Percentiles rank a stretch among this genome's conserved stretches.
These are phyloP conservation scores for Annulohypoxylon nitens DNA, from an alignment of 495 filamentous ascomycete species.

Conservation along the genomic window DNA sequence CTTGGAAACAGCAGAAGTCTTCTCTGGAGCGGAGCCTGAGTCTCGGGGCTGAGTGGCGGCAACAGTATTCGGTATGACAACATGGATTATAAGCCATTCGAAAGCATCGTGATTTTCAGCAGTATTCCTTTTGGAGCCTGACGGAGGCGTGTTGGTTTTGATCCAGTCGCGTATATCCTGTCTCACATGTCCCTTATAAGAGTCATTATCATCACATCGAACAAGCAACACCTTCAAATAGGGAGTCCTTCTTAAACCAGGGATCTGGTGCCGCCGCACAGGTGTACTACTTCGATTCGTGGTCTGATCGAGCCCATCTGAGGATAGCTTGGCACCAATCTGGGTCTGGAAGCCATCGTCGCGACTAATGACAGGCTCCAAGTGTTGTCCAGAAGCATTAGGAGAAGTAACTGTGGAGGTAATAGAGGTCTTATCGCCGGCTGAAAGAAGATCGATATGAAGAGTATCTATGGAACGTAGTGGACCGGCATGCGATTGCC, in stretches of 20 bases:
- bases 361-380: slow-evolving; percentile 56
- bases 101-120: slow-evolving; percentile 92
- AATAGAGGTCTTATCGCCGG: slow-evolving; percentile 55
- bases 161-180: slow-evolving; percentile 92
- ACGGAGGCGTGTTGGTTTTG: slow-evolving; percentile 73
- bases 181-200: slow-evolving; percentile 83
- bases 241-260: slow-evolving; percentile 90
- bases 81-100: slow-evolving; percentile 95
- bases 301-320: slow-evolving; percentile 53
- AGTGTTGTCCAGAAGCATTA: slow-evolving; percentile 53
- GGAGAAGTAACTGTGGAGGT: slow-evolving; percentile 57
- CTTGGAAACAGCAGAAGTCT: slow-evolving; percentile 65
- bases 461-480: slow-evolving; percentile 92
- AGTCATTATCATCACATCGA: slow-evolving; percentile 93
- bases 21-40: slow-evolving; percentile 58
- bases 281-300: slow-evolving; percentile 40
- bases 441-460: slow-evolving; percentile 85
- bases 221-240: slow-evolving; percentile 93
- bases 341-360: slow-evolving; percentile 68
- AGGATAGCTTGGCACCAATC: slow-evolving; percentile 47
- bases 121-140: slow-evolving; percentile 60
- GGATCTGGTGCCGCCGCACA: slow-evolving; percentile 88
- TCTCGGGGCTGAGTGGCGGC: slow-evolving; percentile 77
- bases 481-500: slow-evolving; percentile 93
- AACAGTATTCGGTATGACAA: slow-evolving; percentile 83